Conservation (phyloP, 306 rosid species). For the Vigna radiata region DNA sequence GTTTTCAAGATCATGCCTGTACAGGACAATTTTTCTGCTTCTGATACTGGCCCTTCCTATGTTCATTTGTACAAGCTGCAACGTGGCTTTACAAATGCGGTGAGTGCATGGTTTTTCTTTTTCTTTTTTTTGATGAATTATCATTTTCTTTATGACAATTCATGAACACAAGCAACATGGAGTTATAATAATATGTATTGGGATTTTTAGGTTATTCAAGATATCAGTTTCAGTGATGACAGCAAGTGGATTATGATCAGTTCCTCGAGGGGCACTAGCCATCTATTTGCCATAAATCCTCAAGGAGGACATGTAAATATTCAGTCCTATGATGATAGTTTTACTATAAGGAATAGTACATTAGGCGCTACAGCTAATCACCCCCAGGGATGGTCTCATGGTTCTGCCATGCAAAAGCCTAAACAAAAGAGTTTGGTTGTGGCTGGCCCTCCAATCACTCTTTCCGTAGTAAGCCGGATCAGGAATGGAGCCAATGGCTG, state of each 20-base stretch:
- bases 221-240: slow-evolving; percentile 91
- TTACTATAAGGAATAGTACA: slow-evolving; percentile 53
- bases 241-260: slow-evolving; percentile 99
- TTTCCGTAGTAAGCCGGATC: slow-evolving; percentile 83
- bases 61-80: slow-evolving; percentile 89
- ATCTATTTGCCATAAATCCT: slow-evolving; percentile 93
- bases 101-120: slow-evolving; percentile 48
- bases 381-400: slow-evolving; percentile 51
- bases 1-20: slow-evolving; percentile 84
- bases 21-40: slow-evolving; percentile 50
- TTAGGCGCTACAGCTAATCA: slow-evolving; percentile 50
- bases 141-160: slow-evolving; percentile 6
- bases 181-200: slow-evolving; percentile 33
- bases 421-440: slow-evolving; percentile 58
- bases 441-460: slow-evolving; percentile 73
- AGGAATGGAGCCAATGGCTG: slow-evolving; percentile 85
- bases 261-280: slow-evolving; percentile 96
- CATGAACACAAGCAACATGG: not conserved
- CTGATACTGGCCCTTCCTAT: slow-evolving; percentile 60
- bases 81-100: slow-evolving; percentile 95
- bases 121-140: slow-evolving; percentile 1
- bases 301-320: slow-evolving; percentile 75
- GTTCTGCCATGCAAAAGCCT: slow-evolving; percentile 57
- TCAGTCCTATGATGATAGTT: slow-evolving; percentile 59
- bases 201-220: slow-evolving; percentile 83